A percentile compares a stretch with the other conserved stretches of the same genome.
Conservation (phyloP, 2,329 filamentous ascomycete species). For the Botryotinia narcissicola region DNA sequence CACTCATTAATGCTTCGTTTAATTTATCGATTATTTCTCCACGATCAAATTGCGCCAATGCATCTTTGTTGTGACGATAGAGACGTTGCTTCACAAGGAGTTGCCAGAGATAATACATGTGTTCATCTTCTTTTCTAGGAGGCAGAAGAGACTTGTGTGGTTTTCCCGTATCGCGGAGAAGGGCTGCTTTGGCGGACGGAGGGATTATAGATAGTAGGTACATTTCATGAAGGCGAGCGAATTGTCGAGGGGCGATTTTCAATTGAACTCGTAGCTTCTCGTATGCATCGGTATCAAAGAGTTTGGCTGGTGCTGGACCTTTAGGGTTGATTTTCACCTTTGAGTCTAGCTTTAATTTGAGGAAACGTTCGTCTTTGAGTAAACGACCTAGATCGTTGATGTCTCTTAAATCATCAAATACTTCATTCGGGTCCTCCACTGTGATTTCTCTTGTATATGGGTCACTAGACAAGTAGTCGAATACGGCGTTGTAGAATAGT, state of each 20-base stretch:
- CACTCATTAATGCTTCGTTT: slow-evolving; percentile 63
- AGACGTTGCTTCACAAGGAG: slow-evolving; percentile 74
- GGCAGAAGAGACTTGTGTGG: slow-evolving; percentile 8
- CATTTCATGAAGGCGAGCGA: slow-evolving; percentile 72
- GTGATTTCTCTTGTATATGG: slow-evolving; percentile 73
- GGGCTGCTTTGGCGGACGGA: slow-evolving; percentile 52
- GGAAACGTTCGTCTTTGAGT: slow-evolving; percentile 57
- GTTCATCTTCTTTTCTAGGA: slow-evolving; percentile 50
- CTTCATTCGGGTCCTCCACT: slow-evolving; percentile 89
- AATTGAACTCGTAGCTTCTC: slow-evolving; percentile 56
- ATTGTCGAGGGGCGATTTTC: slow-evolving; percentile 77
- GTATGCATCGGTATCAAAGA: slow-evolving; percentile 57
- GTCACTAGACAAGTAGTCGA: slow-evolving; percentile 63
- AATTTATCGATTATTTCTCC: slow-evolving; percentile 70
- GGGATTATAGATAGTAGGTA: slow-evolving; percentile 64
- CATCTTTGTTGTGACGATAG: slow-evolving; percentile 71
- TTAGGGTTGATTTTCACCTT: slow-evolving; percentile 49
- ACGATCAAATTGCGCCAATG: slow-evolving; percentile 66
- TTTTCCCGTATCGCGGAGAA: slow-evolving; percentile 41
- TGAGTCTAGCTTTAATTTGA: slow-evolving; percentile 54
- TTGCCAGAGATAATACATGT: slow-evolving; percentile 68
- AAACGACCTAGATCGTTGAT: slow-evolving; percentile 68
- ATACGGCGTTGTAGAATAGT: slow-evolving; percentile 78
- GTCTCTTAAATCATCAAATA: slow-evolving; percentile 77
- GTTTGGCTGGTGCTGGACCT: slow-evolving; percentile 49